These are phyloP conservation scores for Parachaetomium inaequale DNA, from an alignment of 495 filamentous ascomycete genomes.

Conservation along the genomic window DNA sequence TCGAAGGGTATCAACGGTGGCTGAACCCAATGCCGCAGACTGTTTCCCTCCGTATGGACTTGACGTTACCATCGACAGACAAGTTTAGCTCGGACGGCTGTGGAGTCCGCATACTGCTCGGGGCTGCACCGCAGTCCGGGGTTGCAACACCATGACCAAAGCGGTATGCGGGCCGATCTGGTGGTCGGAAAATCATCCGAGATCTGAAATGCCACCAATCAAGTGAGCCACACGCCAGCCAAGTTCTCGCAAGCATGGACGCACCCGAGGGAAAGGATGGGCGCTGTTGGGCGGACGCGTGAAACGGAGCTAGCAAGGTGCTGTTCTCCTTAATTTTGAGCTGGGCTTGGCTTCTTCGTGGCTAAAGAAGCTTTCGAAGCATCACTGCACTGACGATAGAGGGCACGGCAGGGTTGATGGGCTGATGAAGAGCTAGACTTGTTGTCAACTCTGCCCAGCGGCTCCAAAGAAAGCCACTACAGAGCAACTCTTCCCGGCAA, in stretches of 20 bases:
- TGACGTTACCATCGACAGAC: slow-evolving; percentile 1
- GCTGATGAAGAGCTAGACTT: too few relatives aligned
- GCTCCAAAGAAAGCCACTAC: too few relatives aligned
- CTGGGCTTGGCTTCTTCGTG: not conserved
- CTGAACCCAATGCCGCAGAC: not conserved
- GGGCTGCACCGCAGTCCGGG: slow-evolving; percentile 1
- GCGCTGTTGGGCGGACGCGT: not conserved
- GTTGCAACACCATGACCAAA: slow-evolving; percentile 12
- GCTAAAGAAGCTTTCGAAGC: too few relatives aligned
- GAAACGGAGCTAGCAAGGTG: not conserved
- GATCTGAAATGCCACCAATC: slow-evolving; percentile 13
- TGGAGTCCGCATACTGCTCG: not conserved
- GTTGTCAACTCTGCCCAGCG: too few relatives aligned
- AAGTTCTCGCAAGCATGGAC: not conserved
- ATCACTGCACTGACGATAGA: too few relatives aligned
- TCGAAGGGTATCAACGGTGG: not conserved
- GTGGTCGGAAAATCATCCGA: slow-evolving; percentile 7
- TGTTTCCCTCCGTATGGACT: not conserved
- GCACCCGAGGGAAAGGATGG: not conserved
- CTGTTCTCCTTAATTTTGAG: not conserved
- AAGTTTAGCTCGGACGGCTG: not conserved
- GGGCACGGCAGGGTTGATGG: too few relatives aligned
- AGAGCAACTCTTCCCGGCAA: too few relatives aligned
- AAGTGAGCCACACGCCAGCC: not conserved
- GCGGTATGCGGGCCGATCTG: not conserved